Conservation (phyloP, 2,329 filamentous ascomycete species). For the Colletotrichum sp. region DNA sequence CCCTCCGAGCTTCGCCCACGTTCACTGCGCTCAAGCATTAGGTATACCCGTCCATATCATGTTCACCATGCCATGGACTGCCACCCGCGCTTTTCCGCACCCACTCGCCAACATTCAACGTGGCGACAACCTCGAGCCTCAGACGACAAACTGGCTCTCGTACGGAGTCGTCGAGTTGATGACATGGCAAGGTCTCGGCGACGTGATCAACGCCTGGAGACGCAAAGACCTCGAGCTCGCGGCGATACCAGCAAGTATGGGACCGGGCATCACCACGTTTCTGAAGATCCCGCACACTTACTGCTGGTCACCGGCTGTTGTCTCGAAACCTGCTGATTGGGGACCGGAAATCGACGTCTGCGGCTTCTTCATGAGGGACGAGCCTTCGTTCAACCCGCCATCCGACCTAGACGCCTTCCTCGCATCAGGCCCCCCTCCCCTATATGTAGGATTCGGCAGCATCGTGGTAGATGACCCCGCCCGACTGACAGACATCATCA, state of each 20-base stretch:
- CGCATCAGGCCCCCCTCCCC: conserved; percentile 42
- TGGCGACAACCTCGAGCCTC: conserved; percentile 39
- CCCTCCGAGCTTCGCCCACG: conserved; percentile 51
- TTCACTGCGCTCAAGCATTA: conserved; percentile 50
- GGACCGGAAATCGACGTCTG: conserved; percentile 61
- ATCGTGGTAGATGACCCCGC: conserved; percentile 52
- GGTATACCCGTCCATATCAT: conserved; percentile 50
- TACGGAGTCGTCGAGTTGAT: conserved; percentile 77
- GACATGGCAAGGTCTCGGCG: conserved; percentile 69
- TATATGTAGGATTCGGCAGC: conserved; percentile 50
- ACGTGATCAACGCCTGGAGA: conserved; percentile 62
- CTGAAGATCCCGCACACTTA: conserved; percentile 77
- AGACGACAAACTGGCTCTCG: conserved; percentile 71
- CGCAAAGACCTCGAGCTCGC: conserved; percentile 69
- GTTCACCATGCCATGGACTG: conserved; percentile 75
- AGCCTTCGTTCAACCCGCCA: conserved; percentile 58
- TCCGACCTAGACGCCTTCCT: conserved; percentile 55
- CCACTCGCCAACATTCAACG: conserved; percentile 75
- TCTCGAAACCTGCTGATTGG: conserved; percentile 72
- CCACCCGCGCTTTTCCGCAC: conserved; percentile 75
- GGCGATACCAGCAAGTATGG: conserved; percentile 71
- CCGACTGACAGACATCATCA: conserved; percentile 40
- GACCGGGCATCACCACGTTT: conserved; percentile 70
- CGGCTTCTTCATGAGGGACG: conserved; percentile 70
- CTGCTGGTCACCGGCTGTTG: conserved; percentile 74